A percentile compares a stretch with the other conserved stretches of the same genome.
Evolutionary conservation across 148 eudicot genomes (phyloP).

Genomic region (Bassia scoparia): DNA sequence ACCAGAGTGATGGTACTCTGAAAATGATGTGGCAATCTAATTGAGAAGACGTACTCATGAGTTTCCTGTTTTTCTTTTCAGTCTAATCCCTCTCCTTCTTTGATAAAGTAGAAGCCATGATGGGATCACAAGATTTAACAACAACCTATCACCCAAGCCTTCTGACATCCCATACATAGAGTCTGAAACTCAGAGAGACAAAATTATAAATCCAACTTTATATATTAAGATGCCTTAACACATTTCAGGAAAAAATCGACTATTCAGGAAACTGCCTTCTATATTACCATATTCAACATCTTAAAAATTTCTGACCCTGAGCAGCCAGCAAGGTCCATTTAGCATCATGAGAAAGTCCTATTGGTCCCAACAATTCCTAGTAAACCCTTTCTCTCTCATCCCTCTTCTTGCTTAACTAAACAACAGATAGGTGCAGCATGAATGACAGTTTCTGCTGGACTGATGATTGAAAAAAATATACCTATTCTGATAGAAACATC

Average conservation of each 20-base stretch:
- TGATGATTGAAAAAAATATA: too few relatives aligned
- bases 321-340: background rate
- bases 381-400: too few relatives aligned
- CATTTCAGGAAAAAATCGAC: background rate
- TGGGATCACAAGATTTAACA: background rate
- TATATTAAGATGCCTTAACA: background rate
- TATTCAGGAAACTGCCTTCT: background rate
- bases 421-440: too few relatives aligned
- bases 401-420: too few relatives aligned
- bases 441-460: too few relatives aligned
- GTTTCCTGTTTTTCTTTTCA: background rate
- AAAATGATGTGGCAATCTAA: background rate
- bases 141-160: background rate
- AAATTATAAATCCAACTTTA: background rate
- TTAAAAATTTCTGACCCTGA: background rate
- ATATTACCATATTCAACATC: background rate
- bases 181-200: background rate
- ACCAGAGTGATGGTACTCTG: background rate
- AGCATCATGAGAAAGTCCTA: background rate
- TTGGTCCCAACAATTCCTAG: background rate
- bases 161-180: background rate
- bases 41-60: too few relatives aligned
- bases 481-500: too few relatives aligned
- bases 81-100: background rate
- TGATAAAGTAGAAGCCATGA: background rate